phyloP scores from a whole-genome alignment of 768 basidiomycete genomes.

The Kwoniella bestiolae region DNA sequence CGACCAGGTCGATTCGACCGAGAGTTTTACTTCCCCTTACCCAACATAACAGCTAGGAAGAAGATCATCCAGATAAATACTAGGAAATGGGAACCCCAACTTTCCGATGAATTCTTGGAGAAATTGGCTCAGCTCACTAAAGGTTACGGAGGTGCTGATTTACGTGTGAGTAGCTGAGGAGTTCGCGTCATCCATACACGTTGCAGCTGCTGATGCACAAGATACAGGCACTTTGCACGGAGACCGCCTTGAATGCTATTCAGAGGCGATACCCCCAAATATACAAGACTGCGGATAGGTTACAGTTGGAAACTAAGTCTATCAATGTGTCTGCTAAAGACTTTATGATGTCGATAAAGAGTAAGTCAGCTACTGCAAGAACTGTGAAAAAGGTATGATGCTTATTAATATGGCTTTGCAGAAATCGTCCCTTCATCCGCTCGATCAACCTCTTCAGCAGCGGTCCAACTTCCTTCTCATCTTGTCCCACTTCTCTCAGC shows the following conservation, averaged over 20 bases:
- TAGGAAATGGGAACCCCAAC: constrained; percentile 83
- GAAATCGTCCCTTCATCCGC: constrained; percentile 95
- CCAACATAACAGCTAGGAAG: constrained; percentile 78
- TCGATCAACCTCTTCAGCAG: constrained; percentile 82
- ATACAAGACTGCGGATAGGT: constrained; percentile 84
- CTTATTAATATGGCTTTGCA: constrained; percentile 54
- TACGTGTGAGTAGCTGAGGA: constrained; percentile 71
- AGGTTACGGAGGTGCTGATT: constrained; percentile 96
- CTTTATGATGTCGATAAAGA: constrained; percentile 96
- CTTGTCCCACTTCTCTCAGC: constrained; percentile 75
- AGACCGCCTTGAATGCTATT: constrained; percentile 93
- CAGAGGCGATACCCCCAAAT: constrained; percentile 96
- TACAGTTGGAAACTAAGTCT: constrained; percentile 80
- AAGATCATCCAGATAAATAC: constrained; percentile 91
- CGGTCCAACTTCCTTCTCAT: constrained; percentile 81
- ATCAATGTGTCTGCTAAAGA: constrained; percentile 84
- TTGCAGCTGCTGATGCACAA: neutral
- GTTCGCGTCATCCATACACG: too few relatives aligned
- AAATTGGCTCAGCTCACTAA: constrained; percentile 88
- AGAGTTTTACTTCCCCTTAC: constrained; percentile 96
- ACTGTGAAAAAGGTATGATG: neutral
- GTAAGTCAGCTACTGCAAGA: constrained; percentile 61
- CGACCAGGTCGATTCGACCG: constrained; percentile 95
- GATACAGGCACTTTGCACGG: constrained; percentile 84
- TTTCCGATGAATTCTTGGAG: constrained; percentile 63